These are phyloP conservation scores for Aspergillus asperescens DNA, from an alignment of 495 filamentous ascomycete species.

Conservation along the genomic window DNA sequence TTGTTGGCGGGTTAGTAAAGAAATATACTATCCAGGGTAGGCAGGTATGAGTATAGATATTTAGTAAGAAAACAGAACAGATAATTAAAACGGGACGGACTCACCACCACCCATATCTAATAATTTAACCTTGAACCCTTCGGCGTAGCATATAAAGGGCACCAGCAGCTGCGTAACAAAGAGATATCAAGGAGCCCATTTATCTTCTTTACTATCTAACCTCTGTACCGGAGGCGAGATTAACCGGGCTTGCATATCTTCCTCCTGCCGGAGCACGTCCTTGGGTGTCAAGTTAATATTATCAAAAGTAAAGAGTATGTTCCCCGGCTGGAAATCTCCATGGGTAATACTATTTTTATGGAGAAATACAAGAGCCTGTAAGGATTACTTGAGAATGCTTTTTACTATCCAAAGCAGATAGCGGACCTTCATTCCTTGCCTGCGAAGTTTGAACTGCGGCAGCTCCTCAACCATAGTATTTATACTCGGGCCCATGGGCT, in stretches of 20 bases:
- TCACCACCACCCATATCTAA: constrained; percentile 38
- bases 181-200: constrained; percentile 37
- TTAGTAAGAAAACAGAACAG: constrained; percentile 9
- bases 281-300: constrained; percentile 16
- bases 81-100: constrained; percentile 16
- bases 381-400: constrained; percentile 35
- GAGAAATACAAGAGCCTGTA: constrained; percentile 37
- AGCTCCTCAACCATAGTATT: no score
- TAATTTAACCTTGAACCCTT: constrained; percentile 32
- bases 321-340: constrained; percentile 43
- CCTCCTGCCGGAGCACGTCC: constrained; percentile 20
- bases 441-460: no score
- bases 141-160: constrained; percentile 13
- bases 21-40: constrained; percentile 35
- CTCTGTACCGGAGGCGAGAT: constrained; percentile 28
- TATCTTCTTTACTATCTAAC: constrained; percentile 31
- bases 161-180: constrained; percentile 26
- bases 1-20: constrained; percentile 23
- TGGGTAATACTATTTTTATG: constrained; percentile 41
- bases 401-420: constrained; percentile 38
- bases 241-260: constrained; percentile 20
- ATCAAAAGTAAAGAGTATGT: constrained; percentile 37
- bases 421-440: no score
- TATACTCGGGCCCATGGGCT: constrained; percentile 44
- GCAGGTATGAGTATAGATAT: no score